Evolutionary conservation across 1,139 yeast genomes (phyloP), one percentile per base, ranked within the genome.

Genomic region (Eremothecium cymbalariae): DNA sequence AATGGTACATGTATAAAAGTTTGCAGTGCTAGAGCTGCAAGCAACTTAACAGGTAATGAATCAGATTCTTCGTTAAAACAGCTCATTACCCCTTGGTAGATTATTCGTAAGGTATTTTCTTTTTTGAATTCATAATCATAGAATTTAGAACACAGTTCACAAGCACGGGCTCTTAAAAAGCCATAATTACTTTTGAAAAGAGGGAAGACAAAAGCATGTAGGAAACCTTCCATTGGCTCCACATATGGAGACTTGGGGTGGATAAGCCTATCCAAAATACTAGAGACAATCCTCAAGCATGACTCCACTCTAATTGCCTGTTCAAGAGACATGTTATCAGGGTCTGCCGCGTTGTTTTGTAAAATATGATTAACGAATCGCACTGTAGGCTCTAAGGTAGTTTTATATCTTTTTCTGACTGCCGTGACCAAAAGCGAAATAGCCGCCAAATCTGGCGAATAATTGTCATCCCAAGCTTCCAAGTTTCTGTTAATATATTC

Each of bases 21-120:
- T 60, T 88, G 96, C 36, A 90, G 67, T 0, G 95, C 90, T 41
- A 86, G 64, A 0, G 95, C 85, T 17, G 90, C 86, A 51, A 85
- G 83, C 32, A 90, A 69, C 51, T 78, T 80, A 3, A 86, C 84
- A 1, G 95, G 95, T 36, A 90, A 64, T 40, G 76, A 67, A 28
- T 63, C 64, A 18, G 65, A 64, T 18, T 59, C 60, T 41, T 70
- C 71, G 31, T 64, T 60, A 44, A 88, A 75, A 48, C 82, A 74
- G 8, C 64, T 52, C 44, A 86, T 60, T 6, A 86, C 72, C 23
- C 88, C 85, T 38, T 77, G 72, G 56, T 77, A 85, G 20, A 85
- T 60, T 3, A 58, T 54, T 16, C 72, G 69, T 18, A 81, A 53
- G 32, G 70, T 68, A 17, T 68, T 63, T 15, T 63, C 63, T 39